Conservation (phyloP, 495 filamentous ascomycete genomes). For the Wilcoxina mikolae region DNA sequence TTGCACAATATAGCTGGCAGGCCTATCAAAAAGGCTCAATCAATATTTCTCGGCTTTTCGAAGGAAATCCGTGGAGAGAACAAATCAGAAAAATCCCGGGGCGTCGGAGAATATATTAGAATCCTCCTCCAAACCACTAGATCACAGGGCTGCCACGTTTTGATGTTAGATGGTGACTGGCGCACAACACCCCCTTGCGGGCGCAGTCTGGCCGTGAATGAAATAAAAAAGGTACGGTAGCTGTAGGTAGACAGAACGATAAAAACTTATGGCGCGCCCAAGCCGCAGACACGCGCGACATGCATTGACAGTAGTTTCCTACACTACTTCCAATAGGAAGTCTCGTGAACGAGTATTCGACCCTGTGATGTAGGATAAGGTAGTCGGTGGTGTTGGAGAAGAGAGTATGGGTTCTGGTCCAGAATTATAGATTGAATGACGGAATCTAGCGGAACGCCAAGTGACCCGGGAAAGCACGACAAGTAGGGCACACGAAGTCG, state of each 20-base stretch:
- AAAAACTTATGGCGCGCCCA: slow-evolving; percentile 5
- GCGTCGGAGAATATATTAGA: background rate
- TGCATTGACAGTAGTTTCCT: slow-evolving; percentile 1
- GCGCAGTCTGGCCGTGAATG: background rate
- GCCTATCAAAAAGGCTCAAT: background rate
- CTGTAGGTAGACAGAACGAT: background rate
- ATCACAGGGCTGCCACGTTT: slow-evolving; percentile 5
- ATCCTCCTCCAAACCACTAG: background rate
- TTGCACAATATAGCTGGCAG: background rate
- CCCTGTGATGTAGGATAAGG: background rate
- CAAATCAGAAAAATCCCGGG: background rate
- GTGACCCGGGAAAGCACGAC: background rate
- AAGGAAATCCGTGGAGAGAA: background rate
- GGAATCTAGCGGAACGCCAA: background rate
- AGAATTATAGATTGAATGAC: background rate
- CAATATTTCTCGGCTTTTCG: background rate
- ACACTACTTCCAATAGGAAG: slow-evolving; percentile 1
- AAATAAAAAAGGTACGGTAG: background rate
- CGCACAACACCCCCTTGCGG: background rate
- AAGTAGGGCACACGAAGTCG: too few relatives aligned
- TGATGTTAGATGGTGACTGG: background rate
- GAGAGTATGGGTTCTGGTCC: background rate
- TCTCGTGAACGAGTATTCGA: background rate
- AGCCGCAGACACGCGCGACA: slow-evolving; percentile 3
- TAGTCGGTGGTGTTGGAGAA: background rate